Evolutionary conservation across 2,329 filamentous ascomycete species (phyloP).

Genomic region (Metarhizium sp.): DNA sequence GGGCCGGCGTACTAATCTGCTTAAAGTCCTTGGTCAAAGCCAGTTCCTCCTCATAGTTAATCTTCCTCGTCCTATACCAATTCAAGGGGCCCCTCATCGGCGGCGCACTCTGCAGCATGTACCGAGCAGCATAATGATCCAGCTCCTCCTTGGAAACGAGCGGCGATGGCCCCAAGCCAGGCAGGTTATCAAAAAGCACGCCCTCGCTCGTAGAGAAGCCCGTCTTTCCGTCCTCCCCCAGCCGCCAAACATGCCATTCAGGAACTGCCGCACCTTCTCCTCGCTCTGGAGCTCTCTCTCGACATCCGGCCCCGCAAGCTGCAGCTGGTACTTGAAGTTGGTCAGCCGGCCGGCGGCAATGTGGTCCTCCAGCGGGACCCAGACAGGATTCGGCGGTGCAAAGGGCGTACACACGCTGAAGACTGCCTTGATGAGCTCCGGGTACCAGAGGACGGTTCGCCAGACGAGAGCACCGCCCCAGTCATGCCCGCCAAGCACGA

Average conservation of each 20-base stretch:
- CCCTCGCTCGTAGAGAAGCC: conserved; percentile 54
- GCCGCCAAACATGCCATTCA: conserved; percentile 65
- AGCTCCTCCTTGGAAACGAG: conserved; percentile 61
- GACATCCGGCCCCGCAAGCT: conserved; percentile 61
- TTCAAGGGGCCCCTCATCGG: conserved; percentile 74
- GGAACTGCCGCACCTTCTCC: conserved; percentile 57
- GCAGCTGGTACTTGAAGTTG: conserved; percentile 77
- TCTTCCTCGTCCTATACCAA: conserved; percentile 71
- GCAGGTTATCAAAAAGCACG: conserved; percentile 52
- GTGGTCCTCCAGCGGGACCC: conserved; percentile 47
- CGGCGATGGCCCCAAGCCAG: conserved; percentile 43
- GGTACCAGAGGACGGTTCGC: conserved; percentile 64
- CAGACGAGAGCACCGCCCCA: conserved; percentile 80
- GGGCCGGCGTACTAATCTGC: conserved; percentile 50
- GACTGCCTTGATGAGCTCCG: conserved; percentile 60
- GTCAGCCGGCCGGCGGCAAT: conserved; percentile 45
- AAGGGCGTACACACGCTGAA: conserved; percentile 80
- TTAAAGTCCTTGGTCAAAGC: conserved; percentile 46
- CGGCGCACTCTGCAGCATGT: conserved; percentile 39
- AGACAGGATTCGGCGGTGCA: conserved; percentile 41
- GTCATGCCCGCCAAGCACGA: conserved; percentile 86
- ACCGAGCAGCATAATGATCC: conserved; percentile 68
- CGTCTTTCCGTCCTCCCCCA: conserved; percentile 42
- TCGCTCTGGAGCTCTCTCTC: conserved; percentile 48
- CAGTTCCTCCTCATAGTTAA: conserved; percentile 71